Percentiles rank a stretch among this genome's conserved stretches.
Conservation (phyloP, 257 asterid genomes). For the Plantago elongata region DNA sequence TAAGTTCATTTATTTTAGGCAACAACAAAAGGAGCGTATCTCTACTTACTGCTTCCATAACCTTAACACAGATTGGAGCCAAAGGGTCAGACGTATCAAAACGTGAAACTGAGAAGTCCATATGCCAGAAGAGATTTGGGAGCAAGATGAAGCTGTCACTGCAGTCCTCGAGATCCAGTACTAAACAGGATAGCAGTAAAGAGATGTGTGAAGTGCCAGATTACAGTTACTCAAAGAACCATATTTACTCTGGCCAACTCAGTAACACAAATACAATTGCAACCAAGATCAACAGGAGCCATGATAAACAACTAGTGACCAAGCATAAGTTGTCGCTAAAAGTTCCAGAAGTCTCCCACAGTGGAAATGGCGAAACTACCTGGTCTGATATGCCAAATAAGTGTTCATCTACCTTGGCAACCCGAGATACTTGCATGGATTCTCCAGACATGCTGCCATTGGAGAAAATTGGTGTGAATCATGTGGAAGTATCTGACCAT, state of each 20-base stretch:
- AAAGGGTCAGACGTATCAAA: constrained; percentile 32
- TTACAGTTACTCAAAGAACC: constrained; percentile 21
- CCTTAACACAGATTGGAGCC: constrained; percentile 36
- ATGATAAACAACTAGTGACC: constrained; percentile 17
- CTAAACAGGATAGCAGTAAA: constrained; percentile 22
- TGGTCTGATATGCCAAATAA: constrained; percentile 20
- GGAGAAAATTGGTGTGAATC: constrained; percentile 14
- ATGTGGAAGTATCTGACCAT: constrained; percentile 17
- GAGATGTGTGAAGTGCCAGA: constrained; percentile 17
- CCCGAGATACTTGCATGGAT: constrained; percentile 17
- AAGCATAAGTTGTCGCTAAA: constrained; percentile 36
- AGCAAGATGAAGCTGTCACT: constrained; percentile 52
- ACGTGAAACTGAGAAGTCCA: constrained; percentile 18
- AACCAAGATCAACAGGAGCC: constrained; percentile 15
- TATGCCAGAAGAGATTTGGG: constrained; percentile 29
- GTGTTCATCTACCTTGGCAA: constrained; percentile 22
- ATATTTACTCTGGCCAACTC: constrained; percentile 20
- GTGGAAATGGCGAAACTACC: constrained; percentile 23
- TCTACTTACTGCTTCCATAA: constrained; percentile 11
- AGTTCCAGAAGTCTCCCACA: constrained; percentile 28
- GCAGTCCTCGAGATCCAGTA: constrained; percentile 35
- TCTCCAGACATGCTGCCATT: constrained; percentile 19
- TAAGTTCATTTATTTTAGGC: constrained; percentile 27
- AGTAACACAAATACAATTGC: constrained; percentile 27
- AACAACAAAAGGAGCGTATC: background rate